Conservation (phyloP, 2,329 filamentous ascomycete species). For the Trichophyton benhamiae region DNA sequence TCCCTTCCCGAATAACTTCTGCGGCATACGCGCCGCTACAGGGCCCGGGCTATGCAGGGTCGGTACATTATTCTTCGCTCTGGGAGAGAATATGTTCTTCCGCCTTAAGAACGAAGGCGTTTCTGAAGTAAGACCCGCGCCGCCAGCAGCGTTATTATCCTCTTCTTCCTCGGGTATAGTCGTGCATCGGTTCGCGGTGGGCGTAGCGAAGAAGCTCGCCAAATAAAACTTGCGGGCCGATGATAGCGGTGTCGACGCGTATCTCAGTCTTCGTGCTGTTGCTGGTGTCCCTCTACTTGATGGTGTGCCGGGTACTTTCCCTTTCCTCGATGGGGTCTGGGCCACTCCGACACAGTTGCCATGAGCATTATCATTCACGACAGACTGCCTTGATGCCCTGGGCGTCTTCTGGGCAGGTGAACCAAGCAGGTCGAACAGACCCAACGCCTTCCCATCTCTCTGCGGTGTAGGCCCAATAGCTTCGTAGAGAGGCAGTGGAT, state of each 20-base stretch:
- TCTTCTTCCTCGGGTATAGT: conserved; percentile 26
- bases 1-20: conserved; percentile 26
- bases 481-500: conserved; percentile 24
- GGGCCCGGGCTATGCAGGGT: conserved; percentile 21
- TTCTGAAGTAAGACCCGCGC: conserved; percentile 17
- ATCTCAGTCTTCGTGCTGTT: conserved; percentile 2
- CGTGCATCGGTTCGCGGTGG: conserved; percentile 32
- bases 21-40: conserved; percentile 26
- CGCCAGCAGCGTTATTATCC: neutral
- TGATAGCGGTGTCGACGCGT: conserved; percentile 29
- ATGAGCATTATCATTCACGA: too few relatives aligned
- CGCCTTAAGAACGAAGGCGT: conserved; percentile 32
- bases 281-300: conserved; percentile 2
- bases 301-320: conserved; percentile 7
- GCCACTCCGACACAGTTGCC: conserved; percentile 17
- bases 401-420: conserved; percentile 26
- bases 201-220: conserved; percentile 35
- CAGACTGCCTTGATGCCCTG: neutral
- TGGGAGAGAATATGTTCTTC: conserved; percentile 22
- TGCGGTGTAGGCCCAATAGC: conserved; percentile 39
- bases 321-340: conserved; percentile 28
- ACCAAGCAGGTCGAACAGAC: conserved; percentile 37
- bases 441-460: conserved; percentile 36
- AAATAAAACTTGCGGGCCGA: conserved; percentile 35
- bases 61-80: neutral